A percentile compares a stretch with the other conserved stretches of the same genome.
phyloP scores from a whole-genome alignment of 2,329 filamentous ascomycete species.

The Aspergillus sp. region DNA sequence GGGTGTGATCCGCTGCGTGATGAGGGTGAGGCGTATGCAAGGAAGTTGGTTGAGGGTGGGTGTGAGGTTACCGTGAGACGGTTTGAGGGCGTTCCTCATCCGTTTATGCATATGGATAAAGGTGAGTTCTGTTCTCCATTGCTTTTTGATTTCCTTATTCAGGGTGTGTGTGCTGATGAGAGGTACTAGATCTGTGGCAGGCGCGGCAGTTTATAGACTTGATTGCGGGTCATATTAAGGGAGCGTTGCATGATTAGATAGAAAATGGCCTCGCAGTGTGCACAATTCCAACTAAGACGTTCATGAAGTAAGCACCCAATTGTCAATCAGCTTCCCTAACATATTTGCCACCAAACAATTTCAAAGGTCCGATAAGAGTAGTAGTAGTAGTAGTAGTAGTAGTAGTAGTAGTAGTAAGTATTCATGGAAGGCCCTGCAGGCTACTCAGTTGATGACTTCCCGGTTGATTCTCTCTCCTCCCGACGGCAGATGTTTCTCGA shows the following conservation, averaged over 20 bases:
- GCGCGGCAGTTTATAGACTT: slow-evolving; percentile 33
- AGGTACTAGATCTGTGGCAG: slow-evolving; percentile 26
- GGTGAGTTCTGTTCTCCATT: slow-evolving; percentile 13
- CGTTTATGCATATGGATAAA: slow-evolving; percentile 53
- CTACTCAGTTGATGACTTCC: too few relatives aligned
- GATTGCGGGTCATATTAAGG: slow-evolving; percentile 23
- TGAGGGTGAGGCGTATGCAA: slow-evolving; percentile 53
- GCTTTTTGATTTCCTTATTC: too few relatives aligned
- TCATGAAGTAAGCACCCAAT: too few relatives aligned
- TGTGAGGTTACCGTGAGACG: slow-evolving; percentile 50
- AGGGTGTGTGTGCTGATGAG: neutral
- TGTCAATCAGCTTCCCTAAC: too few relatives aligned
- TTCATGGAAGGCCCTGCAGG: too few relatives aligned
- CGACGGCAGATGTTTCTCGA: too few relatives aligned
- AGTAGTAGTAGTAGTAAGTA: too few relatives aligned
- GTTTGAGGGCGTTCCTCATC: slow-evolving; percentile 53
- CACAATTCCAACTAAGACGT: too few relatives aligned
- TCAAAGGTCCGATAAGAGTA: too few relatives aligned
- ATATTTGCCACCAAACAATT: too few relatives aligned
- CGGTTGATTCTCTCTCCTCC: too few relatives aligned
- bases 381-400: too few relatives aligned
- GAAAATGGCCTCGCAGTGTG: neutral
- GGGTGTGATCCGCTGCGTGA: slow-evolving; percentile 51
- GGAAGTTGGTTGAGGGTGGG: slow-evolving; percentile 46
- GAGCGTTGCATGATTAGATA: slow-evolving; percentile 15